These are phyloP conservation scores for Pythium sp. DNA, from an alignment of 352 stramenopile species.

Conservation along the genomic window DNA sequence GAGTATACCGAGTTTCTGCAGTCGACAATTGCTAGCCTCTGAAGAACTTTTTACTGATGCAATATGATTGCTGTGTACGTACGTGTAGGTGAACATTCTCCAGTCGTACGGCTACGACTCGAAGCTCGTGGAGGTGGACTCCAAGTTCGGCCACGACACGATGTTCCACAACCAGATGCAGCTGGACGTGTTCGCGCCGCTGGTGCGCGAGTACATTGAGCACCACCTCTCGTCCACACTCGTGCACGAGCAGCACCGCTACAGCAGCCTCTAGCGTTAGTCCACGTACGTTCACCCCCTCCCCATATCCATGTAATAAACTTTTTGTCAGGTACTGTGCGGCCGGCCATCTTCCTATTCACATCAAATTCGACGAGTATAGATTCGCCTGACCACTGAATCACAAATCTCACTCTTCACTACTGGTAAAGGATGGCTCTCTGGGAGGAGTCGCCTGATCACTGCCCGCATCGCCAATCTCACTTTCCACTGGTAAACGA, in stretches of 20 bases:
- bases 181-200: constrained; percentile 63
- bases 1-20: background rate
- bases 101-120: constrained; percentile 71
- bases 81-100: constrained; percentile 44
- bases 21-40: background rate
- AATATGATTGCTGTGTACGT: background rate
- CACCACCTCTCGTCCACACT: constrained; percentile 52
- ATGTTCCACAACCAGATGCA: constrained; percentile 88
- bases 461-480: too few species aligned
- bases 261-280: constrained; percentile 59
- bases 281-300: background rate
- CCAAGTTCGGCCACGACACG: constrained; percentile 84
- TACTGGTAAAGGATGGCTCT: too few species aligned
- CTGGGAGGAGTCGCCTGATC: too few species aligned
- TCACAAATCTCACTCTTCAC: too few species aligned
- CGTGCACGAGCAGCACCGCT: constrained; percentile 69
- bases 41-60: background rate
- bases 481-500: background rate
- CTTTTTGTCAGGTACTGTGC: too few species aligned
- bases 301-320: background rate
- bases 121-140: constrained; percentile 73
- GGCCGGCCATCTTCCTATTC: too few species aligned
- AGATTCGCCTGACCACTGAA: too few species aligned
- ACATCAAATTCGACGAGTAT: too few species aligned
- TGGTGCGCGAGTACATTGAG: constrained; percentile 72